Conservation (phyloP, 1,284 basidiomycete species). For the Microstroma glucosiphilum region DNA sequence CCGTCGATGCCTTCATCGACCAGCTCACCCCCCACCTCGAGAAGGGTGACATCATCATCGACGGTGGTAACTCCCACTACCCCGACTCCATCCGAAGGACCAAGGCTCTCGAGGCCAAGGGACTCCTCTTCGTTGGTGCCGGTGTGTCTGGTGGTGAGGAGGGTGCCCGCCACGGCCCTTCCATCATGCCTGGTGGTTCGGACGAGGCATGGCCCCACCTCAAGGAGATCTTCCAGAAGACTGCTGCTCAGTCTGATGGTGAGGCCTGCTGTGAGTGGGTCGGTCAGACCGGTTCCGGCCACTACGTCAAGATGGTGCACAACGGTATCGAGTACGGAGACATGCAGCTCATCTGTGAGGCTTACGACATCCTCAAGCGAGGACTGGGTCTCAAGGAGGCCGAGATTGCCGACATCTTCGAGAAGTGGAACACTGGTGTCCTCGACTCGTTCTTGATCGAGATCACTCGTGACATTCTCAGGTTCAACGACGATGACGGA, state of each 20-base stretch:
- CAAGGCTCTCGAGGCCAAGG: conserved; percentile 87
- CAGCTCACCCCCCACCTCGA: conserved; percentile 59
- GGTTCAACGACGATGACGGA: conserved; percentile 84
- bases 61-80: conserved; percentile 99
- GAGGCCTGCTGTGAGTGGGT: conserved; percentile 99
- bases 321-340: conserved; percentile 90
- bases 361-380: conserved; percentile 79
- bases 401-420: conserved; percentile 52
- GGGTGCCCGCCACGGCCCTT: conserved; percentile 93
- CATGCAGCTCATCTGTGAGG: conserved; percentile 98
- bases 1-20: conserved; percentile 60
- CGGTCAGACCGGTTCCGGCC: conserved; percentile 84
- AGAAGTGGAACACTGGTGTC: conserved; percentile 90
- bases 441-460: conserved; percentile 99
- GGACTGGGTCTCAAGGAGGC: conserved; percentile 68
- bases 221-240: conserved; percentile 98
- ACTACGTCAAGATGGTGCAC: conserved; percentile 99
- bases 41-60: conserved; percentile 87
- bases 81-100: conserved; percentile 94
- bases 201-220: conserved; percentile 89
- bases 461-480: conserved; percentile 56
- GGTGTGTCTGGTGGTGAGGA: conserved; percentile 99
- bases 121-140: conserved; percentile 91
- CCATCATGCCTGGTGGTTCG: conserved; percentile 98
- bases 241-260: conserved; percentile 87